Base-by-base conservation (phyloP, 2,329 filamentous ascomycete species). In the Pyricularia grisea region DNA sequence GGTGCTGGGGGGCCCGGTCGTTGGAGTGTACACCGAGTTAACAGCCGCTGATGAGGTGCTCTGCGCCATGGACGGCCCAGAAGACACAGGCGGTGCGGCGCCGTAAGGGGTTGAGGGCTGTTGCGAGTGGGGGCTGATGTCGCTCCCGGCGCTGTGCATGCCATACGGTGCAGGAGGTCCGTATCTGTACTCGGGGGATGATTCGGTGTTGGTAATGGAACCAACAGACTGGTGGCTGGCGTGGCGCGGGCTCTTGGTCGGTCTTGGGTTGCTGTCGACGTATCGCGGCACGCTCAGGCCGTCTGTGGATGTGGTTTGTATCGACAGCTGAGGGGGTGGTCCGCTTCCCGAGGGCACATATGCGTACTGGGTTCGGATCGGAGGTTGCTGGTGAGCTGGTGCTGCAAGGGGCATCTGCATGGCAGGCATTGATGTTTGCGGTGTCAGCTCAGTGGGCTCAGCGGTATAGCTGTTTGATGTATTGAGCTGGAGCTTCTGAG, bases 231-330 rank as follows among this genome's bases (percentile, higher is more conserved):
- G 83, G 71, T 87, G 84, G 74, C 80, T 83, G 12, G 78, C 79
- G 70, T 87, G 83, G 2, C 86, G 82, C 0, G 86, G 84, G 72
- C 84, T 86, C 76, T 88, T 88, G 55, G 82, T 77, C 20, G 86
- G 84, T 27, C 86, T 81, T 6, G 83, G 80, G 72, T 83, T 85
- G 72, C 76, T 79, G 74, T 88, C 86, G 66, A 88, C 81, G 73
- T 87, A 88, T 71, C 86, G 81, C 12, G 86, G 85, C 65, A 88
- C 82, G 73, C 79, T 85, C 69, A 87, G 79, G 25, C 79, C 79
- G 70, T 78, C 80, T 68, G 85, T 83, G 1, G 76, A 76, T 65
- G 78, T 82, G 58, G 77, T 77, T 23, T 81, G 75, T 17, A 81
- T 76, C 5, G 85, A 81, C 4, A 87, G 77, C 65, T 85, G 84